Conservation (phyloP, 495 filamentous ascomycete genomes). For the Podospora didyma region DNA sequence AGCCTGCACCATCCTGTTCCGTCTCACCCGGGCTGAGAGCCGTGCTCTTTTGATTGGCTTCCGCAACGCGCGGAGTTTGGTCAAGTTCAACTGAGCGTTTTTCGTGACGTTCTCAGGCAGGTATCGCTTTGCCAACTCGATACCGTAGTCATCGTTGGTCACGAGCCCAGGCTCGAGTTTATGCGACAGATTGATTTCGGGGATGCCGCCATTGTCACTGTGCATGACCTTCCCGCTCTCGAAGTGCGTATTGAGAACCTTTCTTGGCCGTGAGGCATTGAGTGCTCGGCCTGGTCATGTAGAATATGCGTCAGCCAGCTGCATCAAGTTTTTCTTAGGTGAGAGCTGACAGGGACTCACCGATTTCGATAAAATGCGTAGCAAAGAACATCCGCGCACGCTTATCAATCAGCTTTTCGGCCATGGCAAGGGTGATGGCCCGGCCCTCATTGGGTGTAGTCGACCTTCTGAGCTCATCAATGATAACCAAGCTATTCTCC, state of each 20-base stretch:
- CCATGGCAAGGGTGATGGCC: slow-evolving; percentile 81
- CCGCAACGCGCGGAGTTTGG: too few species aligned
- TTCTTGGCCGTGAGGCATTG: slow-evolving; percentile 52
- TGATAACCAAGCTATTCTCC: slow-evolving; percentile 69
- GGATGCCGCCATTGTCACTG: slow-evolving; percentile 39
- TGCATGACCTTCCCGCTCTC: slow-evolving; percentile 55
- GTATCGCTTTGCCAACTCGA: too few species aligned
- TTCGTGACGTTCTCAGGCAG: too few species aligned
- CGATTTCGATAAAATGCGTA: slow-evolving; percentile 83
- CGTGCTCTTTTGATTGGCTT: too few species aligned
- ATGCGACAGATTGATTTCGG: slow-evolving; percentile 79
- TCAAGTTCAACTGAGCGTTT: too few species aligned
- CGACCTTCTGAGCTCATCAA: slow-evolving; percentile 91
- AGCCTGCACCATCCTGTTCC: too few species aligned
- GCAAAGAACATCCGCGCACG: slow-evolving; percentile 82
- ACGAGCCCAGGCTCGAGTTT: slow-evolving; percentile 62
- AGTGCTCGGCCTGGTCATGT: slow-evolving; percentile 53
- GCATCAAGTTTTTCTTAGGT: too few species aligned
- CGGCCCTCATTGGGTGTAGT: slow-evolving; percentile 88
- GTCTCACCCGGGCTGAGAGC: too few species aligned
- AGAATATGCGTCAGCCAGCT: too few species aligned
- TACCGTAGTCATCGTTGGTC: neutral
- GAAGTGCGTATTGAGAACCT: slow-evolving; percentile 79
- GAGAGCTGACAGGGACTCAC: slow-evolving; percentile 24
- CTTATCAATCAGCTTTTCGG: slow-evolving; percentile 78